Evolutionary conservation across 331 rosid species (phyloP).

Genomic region (Cydonia oblonga): DNA sequence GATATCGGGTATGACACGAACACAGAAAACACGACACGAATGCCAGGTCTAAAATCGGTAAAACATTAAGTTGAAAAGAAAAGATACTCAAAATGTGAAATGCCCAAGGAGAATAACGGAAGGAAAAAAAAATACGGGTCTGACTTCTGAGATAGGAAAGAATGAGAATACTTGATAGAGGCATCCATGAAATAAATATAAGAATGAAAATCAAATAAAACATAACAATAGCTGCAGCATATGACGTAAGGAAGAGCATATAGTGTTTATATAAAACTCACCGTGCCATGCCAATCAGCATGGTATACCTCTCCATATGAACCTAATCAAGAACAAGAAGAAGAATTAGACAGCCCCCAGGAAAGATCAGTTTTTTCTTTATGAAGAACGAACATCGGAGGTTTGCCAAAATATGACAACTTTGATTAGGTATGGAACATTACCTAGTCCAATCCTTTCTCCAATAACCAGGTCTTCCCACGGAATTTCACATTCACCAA

Average conservation of each 20-base stretch:
- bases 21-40: no score
- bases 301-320: slow-evolving; percentile 97
- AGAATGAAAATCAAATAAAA: neutral
- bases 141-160: neutral
- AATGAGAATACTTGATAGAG: neutral
- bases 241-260: neutral
- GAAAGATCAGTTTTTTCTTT: neutral
- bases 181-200: neutral
- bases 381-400: neutral
- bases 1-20: no score
- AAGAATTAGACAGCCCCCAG: neutral
- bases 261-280: slow-evolving; percentile 30
- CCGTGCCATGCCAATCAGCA: slow-evolving; percentile 98
- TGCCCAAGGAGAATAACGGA: neutral
- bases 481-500: slow-evolving; percentile 85
- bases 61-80: neutral
- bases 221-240: neutral
- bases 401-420: neutral
- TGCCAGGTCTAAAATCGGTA: no score
- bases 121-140: neutral
- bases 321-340: slow-evolving; percentile 39
- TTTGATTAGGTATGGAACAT: slow-evolving; percentile 15
- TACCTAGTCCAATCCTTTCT: slow-evolving; percentile 97
- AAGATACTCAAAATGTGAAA: neutral
- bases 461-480: slow-evolving; percentile 94